Conservation (phyloP, 768 basidiomycete genomes). For the Ramaria sp. region DNA sequence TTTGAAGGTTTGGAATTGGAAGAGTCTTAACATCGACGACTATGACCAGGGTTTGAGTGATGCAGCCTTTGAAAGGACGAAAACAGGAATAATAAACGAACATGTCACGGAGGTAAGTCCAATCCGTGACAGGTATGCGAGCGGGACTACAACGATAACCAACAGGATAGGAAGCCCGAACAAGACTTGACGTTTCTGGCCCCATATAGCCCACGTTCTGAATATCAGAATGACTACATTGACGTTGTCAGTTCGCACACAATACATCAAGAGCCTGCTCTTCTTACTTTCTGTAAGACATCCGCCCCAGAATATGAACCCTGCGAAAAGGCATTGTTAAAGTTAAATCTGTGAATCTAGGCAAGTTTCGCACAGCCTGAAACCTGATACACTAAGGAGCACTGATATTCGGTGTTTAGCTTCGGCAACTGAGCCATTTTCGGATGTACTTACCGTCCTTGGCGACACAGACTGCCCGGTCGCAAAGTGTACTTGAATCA, state of each 20-base stretch:
- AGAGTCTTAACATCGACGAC: neutral
- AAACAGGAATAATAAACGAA: neutral
- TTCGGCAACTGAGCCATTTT: neutral
- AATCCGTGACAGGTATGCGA: neutral
- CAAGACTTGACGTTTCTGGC: neutral
- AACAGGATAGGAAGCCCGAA: neutral
- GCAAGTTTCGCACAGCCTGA: conserved; percentile 1
- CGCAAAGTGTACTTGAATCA: neutral
- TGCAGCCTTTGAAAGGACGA: neutral
- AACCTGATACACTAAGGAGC: conserved; percentile 1
- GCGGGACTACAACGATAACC: neutral
- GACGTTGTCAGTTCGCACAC: too few relatives aligned
- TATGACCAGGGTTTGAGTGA: neutral
- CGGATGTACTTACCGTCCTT: neutral
- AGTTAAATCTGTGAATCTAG: neutral
- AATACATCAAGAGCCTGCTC: neutral
- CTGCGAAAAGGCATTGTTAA: neutral
- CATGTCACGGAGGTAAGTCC: neutral
- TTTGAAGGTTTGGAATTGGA: neutral
- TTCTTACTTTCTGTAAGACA: neutral
- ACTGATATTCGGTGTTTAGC: neutral
- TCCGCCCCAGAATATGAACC: neutral
- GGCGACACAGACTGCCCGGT: neutral
- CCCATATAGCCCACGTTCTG: neutral
- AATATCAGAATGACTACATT: neutral